Evolutionary conservation across 148 eudicot species (phyloP).

Genomic region (Pharnaceum exiguum): DNA sequence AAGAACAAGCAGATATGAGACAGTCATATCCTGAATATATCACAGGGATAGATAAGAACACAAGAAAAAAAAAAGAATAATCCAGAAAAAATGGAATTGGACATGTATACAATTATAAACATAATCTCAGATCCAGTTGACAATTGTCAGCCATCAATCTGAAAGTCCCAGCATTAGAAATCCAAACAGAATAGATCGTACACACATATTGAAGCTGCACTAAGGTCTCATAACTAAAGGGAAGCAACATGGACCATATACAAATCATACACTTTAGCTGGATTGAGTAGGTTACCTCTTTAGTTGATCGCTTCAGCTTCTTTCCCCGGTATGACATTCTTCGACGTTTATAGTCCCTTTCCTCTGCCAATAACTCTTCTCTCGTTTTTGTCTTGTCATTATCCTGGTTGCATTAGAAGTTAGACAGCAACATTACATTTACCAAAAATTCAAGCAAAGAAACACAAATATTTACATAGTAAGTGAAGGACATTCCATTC

Average conservation of each 20-base stretch:
- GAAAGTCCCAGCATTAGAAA: too few relatives aligned
- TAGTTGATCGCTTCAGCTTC: slow-evolving; percentile 66
- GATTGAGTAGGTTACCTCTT: slow-evolving; percentile 49
- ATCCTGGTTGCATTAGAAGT: slow-evolving; percentile 40
- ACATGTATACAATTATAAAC: too few relatives aligned
- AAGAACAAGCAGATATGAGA: too few relatives aligned
- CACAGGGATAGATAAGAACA: too few relatives aligned
- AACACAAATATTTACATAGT: too few relatives aligned
- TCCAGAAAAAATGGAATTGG: too few relatives aligned
- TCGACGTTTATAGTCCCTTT: slow-evolving; percentile 96
- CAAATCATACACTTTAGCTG: neutral
- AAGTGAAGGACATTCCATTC: too few relatives aligned
- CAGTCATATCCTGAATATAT: too few relatives aligned
- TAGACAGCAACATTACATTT: neutral
- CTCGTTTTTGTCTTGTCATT: slow-evolving; percentile 49
- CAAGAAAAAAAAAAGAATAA: too few relatives aligned
- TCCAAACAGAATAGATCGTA: neutral
- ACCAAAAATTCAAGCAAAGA: neutral
- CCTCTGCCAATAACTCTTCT: slow-evolving; percentile 95
- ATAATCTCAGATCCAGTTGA: too few relatives aligned
- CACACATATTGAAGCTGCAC: neutral
- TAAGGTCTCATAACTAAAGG: neutral
- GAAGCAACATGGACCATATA: neutral
- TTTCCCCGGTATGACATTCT: slow-evolving; percentile 98
- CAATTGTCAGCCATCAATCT: too few relatives aligned